phyloP scores from a whole-genome alignment of 2,329 filamentous ascomycete species.

The Colletotrichum gigasporum region DNA sequence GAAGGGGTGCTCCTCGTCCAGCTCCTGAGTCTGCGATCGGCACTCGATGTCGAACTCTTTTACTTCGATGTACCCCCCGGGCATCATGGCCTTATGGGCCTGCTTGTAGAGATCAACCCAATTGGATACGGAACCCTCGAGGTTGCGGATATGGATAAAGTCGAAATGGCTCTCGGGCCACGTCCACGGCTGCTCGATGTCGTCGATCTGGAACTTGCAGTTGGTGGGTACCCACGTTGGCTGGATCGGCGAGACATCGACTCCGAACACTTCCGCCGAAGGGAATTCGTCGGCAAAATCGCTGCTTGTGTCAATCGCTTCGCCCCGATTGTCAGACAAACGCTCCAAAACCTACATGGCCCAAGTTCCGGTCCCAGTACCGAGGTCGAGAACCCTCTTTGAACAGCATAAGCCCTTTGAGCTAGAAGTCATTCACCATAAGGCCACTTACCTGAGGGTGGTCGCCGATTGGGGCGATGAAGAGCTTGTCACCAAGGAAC shows the following conservation, averaged over 20 bases:
- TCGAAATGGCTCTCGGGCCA: slow-evolving; percentile 61
- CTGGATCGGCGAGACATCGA: slow-evolving; percentile 67
- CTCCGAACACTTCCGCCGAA: slow-evolving; percentile 54
- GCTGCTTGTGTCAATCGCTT: slow-evolving; percentile 43
- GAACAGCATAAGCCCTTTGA: slow-evolving; percentile 34
- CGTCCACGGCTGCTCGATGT: slow-evolving; percentile 61
- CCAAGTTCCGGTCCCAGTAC: slow-evolving; percentile 54
- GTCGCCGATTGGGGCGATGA: slow-evolving; percentile 17
- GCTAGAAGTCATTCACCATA: neutral
- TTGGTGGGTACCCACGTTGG: slow-evolving; percentile 67
- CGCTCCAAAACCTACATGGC: slow-evolving; percentile 43
- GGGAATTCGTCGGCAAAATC: slow-evolving; percentile 57
- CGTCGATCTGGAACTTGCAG: slow-evolving; percentile 71
- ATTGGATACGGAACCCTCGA: slow-evolving; percentile 63
- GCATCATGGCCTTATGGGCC: slow-evolving; percentile 55
- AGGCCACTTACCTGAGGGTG: slow-evolving; percentile 8
- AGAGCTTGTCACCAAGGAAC: slow-evolving; percentile 34
- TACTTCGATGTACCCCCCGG: slow-evolving; percentile 47
- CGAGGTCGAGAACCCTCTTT: slow-evolving; percentile 52
- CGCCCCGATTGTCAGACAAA: neutral
- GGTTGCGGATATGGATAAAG: slow-evolving; percentile 65
- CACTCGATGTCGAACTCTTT: slow-evolving; percentile 32
- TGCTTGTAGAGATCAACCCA: slow-evolving; percentile 47
- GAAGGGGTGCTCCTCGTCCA: neutral
- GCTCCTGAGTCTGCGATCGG: slow-evolving; percentile 34